phyloP scores from a whole-genome alignment of 2,329 filamentous ascomycete genomes.

The Tolypocladium nubicola region DNA sequence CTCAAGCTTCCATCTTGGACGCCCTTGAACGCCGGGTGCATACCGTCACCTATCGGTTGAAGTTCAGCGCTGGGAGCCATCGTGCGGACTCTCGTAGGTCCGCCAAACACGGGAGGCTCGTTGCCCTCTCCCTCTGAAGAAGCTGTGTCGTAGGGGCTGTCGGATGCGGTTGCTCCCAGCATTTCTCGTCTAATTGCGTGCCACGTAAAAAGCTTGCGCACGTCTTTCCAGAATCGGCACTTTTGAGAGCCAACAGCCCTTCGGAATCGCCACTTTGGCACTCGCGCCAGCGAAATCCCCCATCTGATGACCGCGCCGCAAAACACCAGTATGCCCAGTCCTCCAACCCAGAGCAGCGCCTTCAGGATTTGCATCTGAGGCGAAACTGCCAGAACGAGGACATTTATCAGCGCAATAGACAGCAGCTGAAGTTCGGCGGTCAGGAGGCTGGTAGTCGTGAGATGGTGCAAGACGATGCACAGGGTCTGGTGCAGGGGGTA shows the following conservation, averaged over 20 bases:
- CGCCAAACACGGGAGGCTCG: conserved; percentile 7
- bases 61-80: conserved; percentile 11
- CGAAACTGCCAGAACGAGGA: conserved; percentile 66
- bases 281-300: conserved; percentile 76
- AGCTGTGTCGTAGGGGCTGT: conserved; percentile 18
- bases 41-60: conserved; percentile 6
- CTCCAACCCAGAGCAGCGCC: conserved; percentile 75
- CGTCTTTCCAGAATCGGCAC: conserved; percentile 25
- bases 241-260: conserved; percentile 33
- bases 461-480: conserved; percentile 60
- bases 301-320: conserved; percentile 69
- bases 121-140: conserved; percentile 22
- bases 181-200: conserved; percentile 33
- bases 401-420: conserved; percentile 70
- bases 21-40: conserved; percentile 9
- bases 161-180: conserved; percentile 18
- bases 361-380: conserved; percentile 81
- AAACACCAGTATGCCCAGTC: conserved; percentile 60
- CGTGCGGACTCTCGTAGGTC: conserved; percentile 17
- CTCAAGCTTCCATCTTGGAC: conserved; percentile 8
- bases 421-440: conserved; percentile 81
- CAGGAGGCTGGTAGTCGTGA: conserved; percentile 83
- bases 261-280: conserved; percentile 84
- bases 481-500: conserved; percentile 79
- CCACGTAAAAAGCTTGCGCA: conserved; percentile 32